phyloP scores from a whole-genome alignment of 164 flowering plant species.

The Chimonanthus salicifolius region DNA sequence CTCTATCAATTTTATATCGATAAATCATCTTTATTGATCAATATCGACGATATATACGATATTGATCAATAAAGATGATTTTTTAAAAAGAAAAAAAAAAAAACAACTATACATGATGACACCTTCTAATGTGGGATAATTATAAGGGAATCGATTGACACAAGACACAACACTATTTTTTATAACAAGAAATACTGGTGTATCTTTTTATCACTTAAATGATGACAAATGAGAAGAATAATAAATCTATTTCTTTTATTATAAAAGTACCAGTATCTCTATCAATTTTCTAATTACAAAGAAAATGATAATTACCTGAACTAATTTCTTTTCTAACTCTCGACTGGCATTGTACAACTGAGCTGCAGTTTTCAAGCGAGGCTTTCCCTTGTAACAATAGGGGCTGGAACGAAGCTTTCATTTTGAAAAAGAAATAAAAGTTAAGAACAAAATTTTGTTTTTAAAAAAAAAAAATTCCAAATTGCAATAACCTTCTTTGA shows the following conservation, averaged over 20 bases:
- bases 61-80: too few relatives aligned
- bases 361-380: constrained; percentile 64
- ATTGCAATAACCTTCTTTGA: background rate
- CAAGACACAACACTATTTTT: background rate
- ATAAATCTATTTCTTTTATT: too few relatives aligned
- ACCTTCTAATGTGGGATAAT: too few relatives aligned
- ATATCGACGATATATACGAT: too few relatives aligned
- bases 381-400: constrained; percentile 76
- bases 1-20: too few relatives aligned
- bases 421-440: background rate
- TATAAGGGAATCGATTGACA: background rate
- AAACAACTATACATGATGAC: too few relatives aligned
- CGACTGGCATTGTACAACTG: constrained; percentile 49
- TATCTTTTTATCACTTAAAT: too few relatives aligned
- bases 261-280: too few relatives aligned
- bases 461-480: background rate
- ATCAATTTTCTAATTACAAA: too few relatives aligned
- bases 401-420: constrained; percentile 56
- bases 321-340: constrained; percentile 55
- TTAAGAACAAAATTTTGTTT: background rate
- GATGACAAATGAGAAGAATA: too few relatives aligned
- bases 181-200: background rate
- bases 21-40: too few relatives aligned
- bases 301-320: constrained; percentile 34
- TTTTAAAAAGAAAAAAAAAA: too few relatives aligned